phyloP scores from a whole-genome alignment of 768 basidiomycete species.

The Suillus weaverae region DNA sequence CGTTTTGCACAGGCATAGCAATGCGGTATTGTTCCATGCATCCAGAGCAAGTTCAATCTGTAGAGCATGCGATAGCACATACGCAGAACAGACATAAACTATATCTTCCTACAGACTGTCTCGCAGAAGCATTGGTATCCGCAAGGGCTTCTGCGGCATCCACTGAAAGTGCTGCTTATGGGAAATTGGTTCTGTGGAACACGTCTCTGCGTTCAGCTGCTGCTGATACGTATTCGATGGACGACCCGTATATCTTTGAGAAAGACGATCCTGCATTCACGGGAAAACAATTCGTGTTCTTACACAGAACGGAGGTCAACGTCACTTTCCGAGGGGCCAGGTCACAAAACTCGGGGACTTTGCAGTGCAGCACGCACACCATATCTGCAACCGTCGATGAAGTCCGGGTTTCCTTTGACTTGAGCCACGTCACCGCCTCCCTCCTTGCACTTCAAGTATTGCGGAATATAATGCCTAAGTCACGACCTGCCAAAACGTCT shows the following conservation, averaged over 20 bases:
- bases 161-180: conserved; percentile 40
- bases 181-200: conserved; percentile 47
- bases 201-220: conserved; percentile 59
- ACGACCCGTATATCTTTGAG: conserved; percentile 61
- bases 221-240: conserved; percentile 65
- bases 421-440: conserved; percentile 68
- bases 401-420: conserved; percentile 51
- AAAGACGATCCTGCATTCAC: conserved; percentile 47
- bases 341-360: conserved; percentile 9
- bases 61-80: conserved; percentile 28
- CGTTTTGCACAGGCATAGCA: conserved; percentile 53
- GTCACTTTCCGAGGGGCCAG: conserved; percentile 20
- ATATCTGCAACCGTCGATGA: conserved; percentile 52
- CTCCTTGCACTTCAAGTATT: conserved; percentile 50
- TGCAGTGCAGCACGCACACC: conserved; percentile 33
- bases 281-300: conserved; percentile 43
- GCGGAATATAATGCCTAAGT: conserved; percentile 43
- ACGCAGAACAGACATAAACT: conserved; percentile 54
- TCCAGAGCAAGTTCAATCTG: conserved; percentile 16
- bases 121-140: conserved; percentile 45
- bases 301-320: conserved; percentile 36
- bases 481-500: not conserved
- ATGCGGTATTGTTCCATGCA: conserved; percentile 55
- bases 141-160: conserved; percentile 36
- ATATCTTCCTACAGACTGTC: conserved; percentile 50